Percentiles rank a stretch among this genome's conserved stretches.
Conservation (phyloP, 2,329 filamentous ascomycete species). For the Colletotrichum ledebouriae region DNA sequence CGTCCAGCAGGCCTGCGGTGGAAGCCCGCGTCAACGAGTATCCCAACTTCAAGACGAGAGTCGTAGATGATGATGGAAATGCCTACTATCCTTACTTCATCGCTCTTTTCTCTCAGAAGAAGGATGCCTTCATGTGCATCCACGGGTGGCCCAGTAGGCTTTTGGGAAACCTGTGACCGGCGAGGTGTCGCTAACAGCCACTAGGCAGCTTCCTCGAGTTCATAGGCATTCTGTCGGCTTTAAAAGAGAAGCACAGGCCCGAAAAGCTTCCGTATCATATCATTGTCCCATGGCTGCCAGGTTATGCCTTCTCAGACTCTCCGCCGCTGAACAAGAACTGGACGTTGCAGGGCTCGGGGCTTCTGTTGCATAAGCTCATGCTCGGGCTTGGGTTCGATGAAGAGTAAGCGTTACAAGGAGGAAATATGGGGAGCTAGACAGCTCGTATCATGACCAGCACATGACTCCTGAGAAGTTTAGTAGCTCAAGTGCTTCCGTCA, state of each 20-base stretch:
- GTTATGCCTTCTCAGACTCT: slow-evolving; percentile 9
- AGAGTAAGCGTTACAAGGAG: neutral
- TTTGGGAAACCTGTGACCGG: too few relatives aligned
- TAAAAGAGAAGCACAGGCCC: neutral
- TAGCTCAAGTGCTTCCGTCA: too few relatives aligned
- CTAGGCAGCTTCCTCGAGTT: slow-evolving; percentile 10
- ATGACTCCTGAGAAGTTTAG: neutral
- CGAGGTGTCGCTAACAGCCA: too few relatives aligned
- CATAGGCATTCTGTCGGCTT: neutral
- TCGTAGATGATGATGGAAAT: neutral
- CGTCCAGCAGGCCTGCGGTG: neutral
- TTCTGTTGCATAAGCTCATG: neutral
- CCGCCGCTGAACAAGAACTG: neutral
- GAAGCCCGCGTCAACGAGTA: neutral
- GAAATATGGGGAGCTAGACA: neutral
- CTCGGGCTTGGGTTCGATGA: neutral
- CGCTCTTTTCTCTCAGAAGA: neutral
- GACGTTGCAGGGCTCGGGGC: neutral
- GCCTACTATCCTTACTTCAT: neutral
- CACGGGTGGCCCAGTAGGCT: neutral
- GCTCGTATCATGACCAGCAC: slow-evolving; percentile 4
- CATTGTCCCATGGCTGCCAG: neutral
- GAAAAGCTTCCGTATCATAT: neutral
- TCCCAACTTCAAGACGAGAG: slow-evolving; percentile 2
- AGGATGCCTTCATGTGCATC: slow-evolving; percentile 12